phyloP scores from a whole-genome alignment of 2,329 filamentous ascomycete genomes.

The Colletotrichum sp. region DNA sequence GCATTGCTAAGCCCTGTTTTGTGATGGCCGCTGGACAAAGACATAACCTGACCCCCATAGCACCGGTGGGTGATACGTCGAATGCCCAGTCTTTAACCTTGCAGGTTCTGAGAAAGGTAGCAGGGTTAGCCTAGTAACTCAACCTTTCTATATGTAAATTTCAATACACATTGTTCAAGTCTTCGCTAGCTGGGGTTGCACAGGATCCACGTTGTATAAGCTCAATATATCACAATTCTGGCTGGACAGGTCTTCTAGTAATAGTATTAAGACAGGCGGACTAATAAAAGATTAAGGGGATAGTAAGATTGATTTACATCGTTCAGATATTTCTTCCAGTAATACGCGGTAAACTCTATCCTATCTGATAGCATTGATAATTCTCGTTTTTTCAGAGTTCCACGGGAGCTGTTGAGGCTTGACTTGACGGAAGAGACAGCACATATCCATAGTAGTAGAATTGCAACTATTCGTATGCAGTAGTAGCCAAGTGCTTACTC shows the following conservation, averaged over 20 bases:
- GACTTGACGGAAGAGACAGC: neutral
- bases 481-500: neutral
- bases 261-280: too few species aligned
- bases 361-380: neutral
- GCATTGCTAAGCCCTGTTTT: neutral
- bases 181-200: neutral
- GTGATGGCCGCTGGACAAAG: neutral
- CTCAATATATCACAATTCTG: rapidly evolving
- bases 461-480: neutral
- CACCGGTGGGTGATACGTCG: neutral
- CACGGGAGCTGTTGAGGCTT: neutral
- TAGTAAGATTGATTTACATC: neutral
- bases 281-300: too few species aligned
- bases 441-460: rapidly evolving
- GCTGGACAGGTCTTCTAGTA: too few species aligned
- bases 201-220: too few species aligned
- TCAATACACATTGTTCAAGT: neutral
- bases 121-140: neutral
- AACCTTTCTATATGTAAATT: neutral
- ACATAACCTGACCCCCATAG: neutral
- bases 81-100: neutral
- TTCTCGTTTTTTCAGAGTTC: rapidly evolving
- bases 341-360: neutral
- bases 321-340: neutral
- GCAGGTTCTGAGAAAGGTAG: neutral